A percentile compares a stretch with the other conserved stretches of the same genome.
phyloP scores from a whole-genome alignment of 1,284 basidiomycete species.

The Pulchroboletus neoregius region DNA sequence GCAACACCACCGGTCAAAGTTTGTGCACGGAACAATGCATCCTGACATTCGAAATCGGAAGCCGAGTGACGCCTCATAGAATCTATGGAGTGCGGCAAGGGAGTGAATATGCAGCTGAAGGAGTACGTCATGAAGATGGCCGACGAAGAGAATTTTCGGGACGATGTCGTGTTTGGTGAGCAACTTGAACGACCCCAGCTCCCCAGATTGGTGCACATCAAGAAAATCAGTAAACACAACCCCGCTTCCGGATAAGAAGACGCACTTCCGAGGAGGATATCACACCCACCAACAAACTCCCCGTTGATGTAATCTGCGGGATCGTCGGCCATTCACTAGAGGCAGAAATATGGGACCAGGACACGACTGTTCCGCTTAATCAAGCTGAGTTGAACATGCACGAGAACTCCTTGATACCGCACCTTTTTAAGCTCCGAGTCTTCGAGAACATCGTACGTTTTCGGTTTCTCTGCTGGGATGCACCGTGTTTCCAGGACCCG shows the following conservation, averaged over 20 bases:
- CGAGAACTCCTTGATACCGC: slow-evolving; percentile 94
- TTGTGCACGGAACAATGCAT: too few species aligned
- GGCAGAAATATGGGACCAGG: not conserved
- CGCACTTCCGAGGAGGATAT: slow-evolving; percentile 90
- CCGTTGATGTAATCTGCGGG: slow-evolving; percentile 95
- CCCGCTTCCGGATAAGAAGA: slow-evolving; percentile 21
- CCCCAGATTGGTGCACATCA: slow-evolving; percentile 93
- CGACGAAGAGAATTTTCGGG: slow-evolving; percentile 32
- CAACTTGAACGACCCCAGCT: slow-evolving; percentile 84
- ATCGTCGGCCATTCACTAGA: slow-evolving; percentile 95
- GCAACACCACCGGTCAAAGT: too few species aligned
- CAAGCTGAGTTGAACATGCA: slow-evolving; percentile 41
- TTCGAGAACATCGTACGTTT: slow-evolving; percentile 87
- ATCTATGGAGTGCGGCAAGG: slow-evolving; percentile 2
- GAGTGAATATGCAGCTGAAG: not conserved
- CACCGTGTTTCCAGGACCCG: slow-evolving; percentile 90
- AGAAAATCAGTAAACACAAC: slow-evolving; percentile 1
- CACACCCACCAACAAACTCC: slow-evolving; percentile 96
- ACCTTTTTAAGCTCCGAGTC: slow-evolving; percentile 82
- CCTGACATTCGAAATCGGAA: too few species aligned
- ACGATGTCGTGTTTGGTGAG: slow-evolving; percentile 73
- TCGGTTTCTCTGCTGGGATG: slow-evolving; percentile 74
- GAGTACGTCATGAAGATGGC: slow-evolving; percentile 11
- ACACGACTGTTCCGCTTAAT: not conserved
- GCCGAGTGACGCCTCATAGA: not conserved